Evolutionary conservation across 2,329 filamentous ascomycete species (phyloP), one percentile per base, ranked within the genome.

Genomic region (Talaromyces atroroseus): DNA sequence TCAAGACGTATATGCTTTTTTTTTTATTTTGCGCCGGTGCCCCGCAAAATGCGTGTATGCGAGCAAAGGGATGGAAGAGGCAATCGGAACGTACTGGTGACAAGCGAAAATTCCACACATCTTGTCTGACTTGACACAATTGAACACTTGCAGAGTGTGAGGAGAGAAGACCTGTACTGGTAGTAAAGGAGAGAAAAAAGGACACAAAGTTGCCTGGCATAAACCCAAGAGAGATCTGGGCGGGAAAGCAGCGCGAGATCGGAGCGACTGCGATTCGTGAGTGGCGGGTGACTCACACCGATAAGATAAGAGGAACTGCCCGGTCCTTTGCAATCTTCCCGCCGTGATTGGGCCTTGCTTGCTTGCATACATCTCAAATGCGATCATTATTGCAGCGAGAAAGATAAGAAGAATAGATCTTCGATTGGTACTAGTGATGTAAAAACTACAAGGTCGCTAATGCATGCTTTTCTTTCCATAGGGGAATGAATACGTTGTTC

Each of bases 101-200:
- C 92, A 96, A 68, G 90, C 92, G 76, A 96, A 96, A 71, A 96
- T 95, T 76, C 91, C 91, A 87, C 91, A 96, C 91, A 96, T 96
- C 67, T 74, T 88, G 80, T n/a, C 34, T 62, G 70, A 34, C n/a
- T 7, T n/a, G 26, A 49, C 34, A 18, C 52, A 49, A 54, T 49
- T 23, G 34, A 20, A 23, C 26, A n/a, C 18, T 10, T n/a, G 52
- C 45, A 36, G 38, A 32, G 40, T 38, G 20, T 6, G 34, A 44
- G 40, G 40, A 23, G 18, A 12, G 34, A 34, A 29, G 23, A 34
- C 23, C 42, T 49, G 45, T 10, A 16, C 21, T 29, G 23, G 46
- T 49, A 42, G 16, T 18, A 32, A 48, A 11, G 44, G 18, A 14
- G 40, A 58, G 56, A 49, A 44, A 50, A 50, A 40, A 36, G 29